phyloP scores from a whole-genome alignment of 1,139 yeast genomes.

The Candida sojae region DNA sequence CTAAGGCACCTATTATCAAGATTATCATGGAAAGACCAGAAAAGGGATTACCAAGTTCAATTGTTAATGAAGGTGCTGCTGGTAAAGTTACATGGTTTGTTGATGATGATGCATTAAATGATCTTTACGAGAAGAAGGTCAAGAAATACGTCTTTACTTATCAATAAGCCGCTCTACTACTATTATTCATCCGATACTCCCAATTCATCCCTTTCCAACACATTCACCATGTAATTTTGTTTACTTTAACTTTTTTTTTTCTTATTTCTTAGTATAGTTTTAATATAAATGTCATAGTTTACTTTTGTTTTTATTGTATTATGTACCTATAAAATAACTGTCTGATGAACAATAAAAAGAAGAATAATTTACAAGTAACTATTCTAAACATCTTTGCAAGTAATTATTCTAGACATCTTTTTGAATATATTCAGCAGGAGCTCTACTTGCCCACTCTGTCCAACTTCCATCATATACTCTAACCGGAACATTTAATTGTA shows the following conservation, averaged over 20 bases:
- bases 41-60: conserved; percentile 90
- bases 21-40: conserved; percentile 97
- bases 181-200: too few species aligned
- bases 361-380: too few species aligned
- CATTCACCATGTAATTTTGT: not conserved
- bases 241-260: not conserved
- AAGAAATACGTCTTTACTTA: conserved; percentile 51
- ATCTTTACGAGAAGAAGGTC: conserved; percentile 71
- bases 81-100: conserved; percentile 98
- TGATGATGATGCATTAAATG: conserved; percentile 91
- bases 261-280: not conserved
- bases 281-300: not conserved
- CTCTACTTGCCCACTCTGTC: conserved; percentile 67
- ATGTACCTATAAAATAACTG: too few species aligned
- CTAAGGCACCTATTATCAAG: conserved; percentile 91
- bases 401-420: conserved; percentile 17
- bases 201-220: too few species aligned
- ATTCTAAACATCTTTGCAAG: too few species aligned
- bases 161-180: too few species aligned
- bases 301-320: not conserved
- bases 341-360: too few species aligned
- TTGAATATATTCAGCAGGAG: conserved; percentile 36
- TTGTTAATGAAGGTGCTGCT: conserved; percentile 94
- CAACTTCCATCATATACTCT: conserved; percentile 93
- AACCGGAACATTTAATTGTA: conserved; percentile 65